Evolutionary conservation across 2,329 filamentous ascomycete genomes (phyloP), one percentile per base, ranked within the genome.

Genomic region (Pseudopithomyces chartarum): DNA sequence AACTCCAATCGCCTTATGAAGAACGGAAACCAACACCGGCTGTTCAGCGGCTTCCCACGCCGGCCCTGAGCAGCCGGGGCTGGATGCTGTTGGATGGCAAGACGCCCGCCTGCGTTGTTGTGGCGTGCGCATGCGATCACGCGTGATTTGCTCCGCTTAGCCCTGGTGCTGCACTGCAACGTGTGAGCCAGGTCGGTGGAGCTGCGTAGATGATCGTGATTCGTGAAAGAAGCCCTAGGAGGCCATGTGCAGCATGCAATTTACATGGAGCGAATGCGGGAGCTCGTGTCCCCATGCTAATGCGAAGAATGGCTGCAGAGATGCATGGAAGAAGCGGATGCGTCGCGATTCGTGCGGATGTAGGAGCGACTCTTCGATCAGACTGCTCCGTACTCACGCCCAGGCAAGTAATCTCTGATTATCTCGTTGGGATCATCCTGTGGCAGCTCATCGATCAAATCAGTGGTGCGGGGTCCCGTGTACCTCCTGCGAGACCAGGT

Each of bases 401-500:
- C 32, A 23, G 38, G 38, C 4, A 40, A 17, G n/a, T 40, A 73
- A 51, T 75, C 72, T 56, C 65, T 68, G 22, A 75, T 58, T 22
- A 76, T 68, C 19, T 72, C 73, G 36, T 77, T 74, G n/a, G 74
- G 73, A 38, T 78, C 77, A 45, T 79, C 76, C 0, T 73, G 71
- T 19, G 78, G 74, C 55, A 80, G 67, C 55, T 75, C 66, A 36
- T 76, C 71, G 56, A 81, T 75, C 8, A 81, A 78, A 48, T 86
- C 83, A 52, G 80, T 83, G 4, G 85, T 87, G 34, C 82, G 80
- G 19, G 85, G 85, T 0, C 85, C 85, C 4, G 78, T 85, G 65
- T 87, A 87, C 62, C 80, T 84, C 56, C 82, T 84, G 52, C 52
- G 45, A 17, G 36, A 23, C 32, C n/a, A 23, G 20, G 45, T 65